Evolutionary conservation across 371 early-diverging fungal species (phyloP).

Genomic region (Catenaria anguillulae): DNA sequence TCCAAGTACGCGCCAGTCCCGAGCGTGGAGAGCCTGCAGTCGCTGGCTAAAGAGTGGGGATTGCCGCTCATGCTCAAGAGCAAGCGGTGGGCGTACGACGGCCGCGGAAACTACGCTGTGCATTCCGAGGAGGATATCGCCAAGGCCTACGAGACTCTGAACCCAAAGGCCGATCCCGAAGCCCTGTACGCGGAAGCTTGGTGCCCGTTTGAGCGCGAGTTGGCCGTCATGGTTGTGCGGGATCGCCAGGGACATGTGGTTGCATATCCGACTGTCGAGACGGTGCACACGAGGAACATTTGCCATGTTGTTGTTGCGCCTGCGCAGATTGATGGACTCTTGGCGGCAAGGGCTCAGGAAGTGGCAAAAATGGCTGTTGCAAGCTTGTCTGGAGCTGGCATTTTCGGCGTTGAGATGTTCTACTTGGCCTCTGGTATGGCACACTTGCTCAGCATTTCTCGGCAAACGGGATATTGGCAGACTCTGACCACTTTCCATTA

Average conservation of each 20-base stretch:
- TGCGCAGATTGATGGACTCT: constrained; percentile 73
- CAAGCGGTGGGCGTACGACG: constrained; percentile 87
- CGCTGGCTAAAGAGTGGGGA: constrained; percentile 46
- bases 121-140: constrained; percentile 39
- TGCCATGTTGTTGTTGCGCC: constrained; percentile 89
- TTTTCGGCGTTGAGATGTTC: constrained; percentile 96
- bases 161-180: constrained; percentile 23
- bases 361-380: constrained; percentile 73
- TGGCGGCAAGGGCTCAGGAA: constrained; percentile 46
- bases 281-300: constrained; percentile 84
- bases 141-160: constrained; percentile 29
- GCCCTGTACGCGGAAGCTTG: constrained; percentile 78
- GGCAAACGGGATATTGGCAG: too few relatives aligned
- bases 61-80: constrained; percentile 90
- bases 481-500: not conserved
- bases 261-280: constrained; percentile 86
- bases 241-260: constrained; percentile 56
- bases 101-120: constrained; percentile 80
- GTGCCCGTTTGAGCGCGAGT: constrained; percentile 78
- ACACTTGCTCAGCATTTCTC: not conserved
- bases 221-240: constrained; percentile 92
- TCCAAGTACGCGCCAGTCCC: constrained; percentile 32
- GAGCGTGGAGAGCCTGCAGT: constrained; percentile 14
- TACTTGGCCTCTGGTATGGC: constrained; percentile 66
- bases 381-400: constrained; percentile 67